phyloP scores from a whole-genome alignment of 768 basidiomycete genomes.

The Agaricus sinodeliciosus region DNA sequence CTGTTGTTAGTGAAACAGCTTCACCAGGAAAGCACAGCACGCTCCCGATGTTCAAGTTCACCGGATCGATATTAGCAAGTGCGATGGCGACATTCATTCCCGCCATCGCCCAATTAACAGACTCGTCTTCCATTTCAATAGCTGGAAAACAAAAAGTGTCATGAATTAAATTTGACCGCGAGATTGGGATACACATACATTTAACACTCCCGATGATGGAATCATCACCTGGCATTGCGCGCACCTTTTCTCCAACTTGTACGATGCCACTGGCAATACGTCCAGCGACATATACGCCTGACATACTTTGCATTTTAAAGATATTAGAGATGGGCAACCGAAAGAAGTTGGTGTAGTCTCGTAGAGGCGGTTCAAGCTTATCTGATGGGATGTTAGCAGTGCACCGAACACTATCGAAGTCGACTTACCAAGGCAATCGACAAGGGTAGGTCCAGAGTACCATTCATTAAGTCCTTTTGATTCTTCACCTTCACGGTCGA shows the following conservation, averaged over 20 bases:
- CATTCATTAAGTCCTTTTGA: constrained; percentile 50
- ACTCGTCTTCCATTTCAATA: constrained; percentile 78
- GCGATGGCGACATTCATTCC: constrained; percentile 87
- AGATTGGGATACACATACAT: constrained; percentile 26
- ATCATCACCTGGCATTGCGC: constrained; percentile 91
- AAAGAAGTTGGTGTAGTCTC: constrained; percentile 71
- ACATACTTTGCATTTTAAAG: constrained; percentile 77
- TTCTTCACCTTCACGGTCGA: constrained; percentile 39
- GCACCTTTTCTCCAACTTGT: constrained; percentile 84
- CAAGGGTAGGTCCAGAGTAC: constrained; percentile 84
- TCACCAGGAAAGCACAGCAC: constrained; percentile 76
- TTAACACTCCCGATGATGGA: constrained; percentile 60
- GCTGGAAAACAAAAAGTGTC: constrained; percentile 34
- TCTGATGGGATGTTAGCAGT: constrained; percentile 36
- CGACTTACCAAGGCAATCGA: constrained; percentile 67
- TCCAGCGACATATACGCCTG: constrained; percentile 75
- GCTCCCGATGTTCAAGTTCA: constrained; percentile 81
- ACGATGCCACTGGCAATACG: constrained; percentile 82
- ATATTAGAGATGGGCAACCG: constrained; percentile 93
- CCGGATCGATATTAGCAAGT: constrained; percentile 76
- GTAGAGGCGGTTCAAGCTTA: constrained; percentile 68
- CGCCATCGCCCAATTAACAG: constrained; percentile 81
- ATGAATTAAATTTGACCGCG: not conserved
- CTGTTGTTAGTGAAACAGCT: constrained; percentile 67
- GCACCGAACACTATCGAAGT: not conserved